Base-by-base conservation (phyloP, 257 asterid genomes). In the Vinca minor region DNA sequence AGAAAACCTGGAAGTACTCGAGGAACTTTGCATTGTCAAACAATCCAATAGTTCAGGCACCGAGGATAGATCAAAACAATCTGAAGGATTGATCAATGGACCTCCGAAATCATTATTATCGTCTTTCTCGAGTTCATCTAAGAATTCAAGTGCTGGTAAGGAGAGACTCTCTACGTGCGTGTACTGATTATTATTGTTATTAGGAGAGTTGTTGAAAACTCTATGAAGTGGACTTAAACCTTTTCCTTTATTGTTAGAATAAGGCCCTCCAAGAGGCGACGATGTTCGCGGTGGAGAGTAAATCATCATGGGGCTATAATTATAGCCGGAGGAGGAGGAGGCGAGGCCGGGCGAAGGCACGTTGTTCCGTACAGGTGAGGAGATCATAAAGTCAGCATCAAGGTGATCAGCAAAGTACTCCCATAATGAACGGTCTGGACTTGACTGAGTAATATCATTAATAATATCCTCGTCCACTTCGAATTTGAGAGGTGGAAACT, bases 371-470 rank as follows among this genome's bases (percentile, higher is more conserved):
- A 86, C 81, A 0, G 96, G 96, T 1, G 96, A 88, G n/a, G 82
- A 86, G 36, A 86, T 73, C 96, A 88, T 88, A 81, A 83, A 86
- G 38, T 88, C 96, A 1, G 73, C 79, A 17, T 86, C 95, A 1
- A 78, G 56, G 12, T 82, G 85, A 50, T 88, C 96, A 0, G 90
- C 66, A 32, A 88, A 81, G 50, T 82, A 77, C 20, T 88, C 95
- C 96, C 85, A 84, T 9, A 81, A 28, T 13, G 87, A 81, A 12
- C 77, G 79, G 17, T 88, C 96, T 1, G 95, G 88, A 42, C n/a
- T n/a, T n/a, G 92, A 84, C 2, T 79, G 90, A 59, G 73, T 68
- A 34, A 76, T 76, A 34, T 34, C 4, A 34, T 34, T 34, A 7
- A 34, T 34, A 36, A 55, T 42, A 2, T 76, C 87, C 4, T 65